Evolutionary conservation across 805 yeast species (phyloP).

Genomic region (Teunomyces panamensis): DNA sequence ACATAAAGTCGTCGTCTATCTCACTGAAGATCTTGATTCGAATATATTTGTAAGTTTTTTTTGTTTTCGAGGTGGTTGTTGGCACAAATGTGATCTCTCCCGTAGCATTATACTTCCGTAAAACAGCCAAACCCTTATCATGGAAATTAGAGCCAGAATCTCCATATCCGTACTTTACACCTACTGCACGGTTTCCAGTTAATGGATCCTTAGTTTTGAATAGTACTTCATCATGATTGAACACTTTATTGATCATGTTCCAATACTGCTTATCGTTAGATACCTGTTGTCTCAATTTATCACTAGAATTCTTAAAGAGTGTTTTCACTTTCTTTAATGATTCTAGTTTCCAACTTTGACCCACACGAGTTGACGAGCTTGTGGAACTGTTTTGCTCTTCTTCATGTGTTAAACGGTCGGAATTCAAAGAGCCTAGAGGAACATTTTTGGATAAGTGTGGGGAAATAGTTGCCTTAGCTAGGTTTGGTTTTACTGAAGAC

Average conservation of each 20-base stretch:
- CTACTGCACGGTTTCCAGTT: constrained; percentile 52
- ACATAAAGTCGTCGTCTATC: constrained; percentile 49
- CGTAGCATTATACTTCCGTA: constrained; percentile 45
- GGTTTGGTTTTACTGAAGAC: constrained; percentile 78
- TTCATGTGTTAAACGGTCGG: constrained; percentile 35
- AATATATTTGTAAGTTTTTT: constrained; percentile 45
- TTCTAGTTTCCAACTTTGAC: constrained; percentile 83
- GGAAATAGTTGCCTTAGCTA: constrained; percentile 85
- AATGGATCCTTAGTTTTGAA: constrained; percentile 60
- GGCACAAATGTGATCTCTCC: constrained; percentile 37
- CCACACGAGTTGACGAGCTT: constrained; percentile 37
- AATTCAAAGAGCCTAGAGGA: constrained; percentile 70
- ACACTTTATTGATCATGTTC: constrained; percentile 48
- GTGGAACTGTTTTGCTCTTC: constrained; percentile 15
- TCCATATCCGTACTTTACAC: constrained; percentile 86
- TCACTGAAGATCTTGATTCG: constrained; percentile 58
- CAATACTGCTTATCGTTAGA: constrained; percentile 66
- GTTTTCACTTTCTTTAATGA: constrained; percentile 56
- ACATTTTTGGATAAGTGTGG: constrained; percentile 73
- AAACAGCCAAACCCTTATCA: constrained; percentile 73
- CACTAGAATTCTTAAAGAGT: constrained; percentile 50
- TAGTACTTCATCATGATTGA: constrained; percentile 54
- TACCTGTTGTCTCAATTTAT: constrained; percentile 52
- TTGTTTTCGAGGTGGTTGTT: constrained; percentile 23
- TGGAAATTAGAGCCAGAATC: constrained; percentile 81